Base-by-base conservation (phyloP, 176 grass and related monocot genomes). In the Ananas comosus region DNA sequence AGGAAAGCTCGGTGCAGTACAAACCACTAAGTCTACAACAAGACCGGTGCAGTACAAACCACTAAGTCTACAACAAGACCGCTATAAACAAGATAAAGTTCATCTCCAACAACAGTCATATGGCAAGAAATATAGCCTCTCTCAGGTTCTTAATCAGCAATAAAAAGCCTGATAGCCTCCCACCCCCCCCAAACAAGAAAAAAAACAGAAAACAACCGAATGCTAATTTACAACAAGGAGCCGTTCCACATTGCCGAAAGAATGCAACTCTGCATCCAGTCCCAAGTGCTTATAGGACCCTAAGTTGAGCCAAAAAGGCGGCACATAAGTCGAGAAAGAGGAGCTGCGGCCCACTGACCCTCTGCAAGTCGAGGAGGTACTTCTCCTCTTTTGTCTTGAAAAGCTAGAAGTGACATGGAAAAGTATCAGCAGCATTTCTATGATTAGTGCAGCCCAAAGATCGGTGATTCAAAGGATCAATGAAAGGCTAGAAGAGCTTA, bases 331-430 rank as follows among this genome's bases (percentile, higher is more conserved):
- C 89, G 24, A 99, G 84, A 79, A 88, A 99, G 68, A 90, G 74
- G 53, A 99, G 77, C 14, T 99, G 90, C 17, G 89, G 84, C 10
- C 94, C 90, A 18, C 12, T 80, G 70, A 99, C 22, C 69, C 94
- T 91, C 86, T 99, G 94, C 82, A 99, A 79, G 63, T 99, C 89
- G 0, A 99, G 84, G 22, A 90, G 90, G 77, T 99, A 99, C 75
- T 86, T 91, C 1, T 88, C 87, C 12, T 99, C 93, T 56, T 56
- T 93, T 1, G 89, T 88, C 82, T 81, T 99, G 85, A 93, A 99
- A 64, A 99, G 84, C 94, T 99, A 76, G 65, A 80, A 51, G 33
- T 42, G 66, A 75, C 21, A 78, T 27, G 23, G 28, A 78, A 63
- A 10, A 28, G 28, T 22, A 65, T 22, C 17, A 61, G n/a, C 6